These are phyloP conservation scores for Trichoderma cornu-damae DNA, from an alignment of 2,329 filamentous ascomycete species.

Conservation along the genomic window DNA sequence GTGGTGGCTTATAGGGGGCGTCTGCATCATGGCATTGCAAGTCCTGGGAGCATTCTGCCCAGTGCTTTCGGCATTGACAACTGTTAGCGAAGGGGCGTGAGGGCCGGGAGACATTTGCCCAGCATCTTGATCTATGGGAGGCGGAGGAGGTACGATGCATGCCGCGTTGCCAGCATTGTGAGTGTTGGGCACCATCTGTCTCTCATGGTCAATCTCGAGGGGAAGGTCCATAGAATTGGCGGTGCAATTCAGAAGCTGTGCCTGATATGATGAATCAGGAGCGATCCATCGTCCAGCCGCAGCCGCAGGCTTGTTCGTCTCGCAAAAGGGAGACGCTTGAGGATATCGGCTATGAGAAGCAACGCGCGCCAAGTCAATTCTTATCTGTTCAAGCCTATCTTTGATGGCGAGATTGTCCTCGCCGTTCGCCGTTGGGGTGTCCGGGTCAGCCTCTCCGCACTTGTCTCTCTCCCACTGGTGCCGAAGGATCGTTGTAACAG, in stretches of 20 bases:
- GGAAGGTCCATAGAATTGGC: neutral
- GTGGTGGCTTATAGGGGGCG: no score
- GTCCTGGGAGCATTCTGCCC: no score
- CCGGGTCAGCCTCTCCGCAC: neutral
- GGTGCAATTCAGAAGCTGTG: neutral
- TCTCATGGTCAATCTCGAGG: neutral
- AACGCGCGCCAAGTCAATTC: neutral
- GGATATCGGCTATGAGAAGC: neutral
- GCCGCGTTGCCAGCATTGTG: no score
- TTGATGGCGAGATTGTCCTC: neutral
- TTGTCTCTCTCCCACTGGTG: neutral
- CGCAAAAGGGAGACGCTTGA: neutral
- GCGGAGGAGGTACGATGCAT: no score
- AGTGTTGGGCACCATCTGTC: neutral
- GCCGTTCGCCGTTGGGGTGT: neutral
- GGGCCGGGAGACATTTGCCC: neutral
- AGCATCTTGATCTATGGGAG: neutral
- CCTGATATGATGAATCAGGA: no score
- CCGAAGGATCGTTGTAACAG: constrained; percentile 2
- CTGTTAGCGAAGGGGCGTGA: no score
- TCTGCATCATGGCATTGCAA: no score
- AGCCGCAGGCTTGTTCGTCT: neutral
- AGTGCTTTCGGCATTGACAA: no score
- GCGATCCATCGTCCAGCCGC: neutral
- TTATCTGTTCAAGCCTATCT: neutral